Percentiles rank a stretch among this genome's conserved stretches.
These are phyloP conservation scores for Xylaria venustula DNA, from an alignment of 495 filamentous ascomycete species.

Conservation along the genomic window DNA sequence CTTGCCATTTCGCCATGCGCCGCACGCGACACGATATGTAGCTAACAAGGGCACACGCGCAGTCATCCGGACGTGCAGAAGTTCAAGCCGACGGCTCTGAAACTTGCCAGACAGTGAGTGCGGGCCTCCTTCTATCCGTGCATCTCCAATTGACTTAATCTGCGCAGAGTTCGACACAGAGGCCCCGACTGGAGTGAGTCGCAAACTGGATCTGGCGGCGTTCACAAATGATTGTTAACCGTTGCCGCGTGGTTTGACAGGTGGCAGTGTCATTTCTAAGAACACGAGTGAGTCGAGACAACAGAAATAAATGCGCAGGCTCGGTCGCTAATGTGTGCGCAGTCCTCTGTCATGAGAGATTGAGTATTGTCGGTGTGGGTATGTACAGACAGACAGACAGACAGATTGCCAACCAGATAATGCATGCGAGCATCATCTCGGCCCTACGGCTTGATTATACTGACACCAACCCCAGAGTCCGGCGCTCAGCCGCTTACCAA, in stretches of 20 bases:
- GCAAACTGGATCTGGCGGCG: not conserved
- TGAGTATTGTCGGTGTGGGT: conserved; percentile 98
- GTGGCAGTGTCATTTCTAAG: conserved; percentile 84
- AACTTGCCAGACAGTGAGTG: conserved; percentile 91
- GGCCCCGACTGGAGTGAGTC: conserved; percentile 98
- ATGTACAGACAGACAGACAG: conserved; percentile 40
- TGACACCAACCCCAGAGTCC: conserved; percentile 61
- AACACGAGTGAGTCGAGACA: conserved; percentile 69
- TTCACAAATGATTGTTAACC: not conserved
- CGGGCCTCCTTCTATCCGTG: conserved; percentile 13
- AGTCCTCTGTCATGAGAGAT: conserved; percentile 96
- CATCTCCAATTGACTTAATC: conserved; percentile 37
- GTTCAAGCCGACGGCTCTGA: conserved; percentile 95
- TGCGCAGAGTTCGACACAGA: conserved; percentile 80
- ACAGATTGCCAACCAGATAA: no score
- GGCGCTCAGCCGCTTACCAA: conserved; percentile 95
- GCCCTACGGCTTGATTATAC: not conserved
- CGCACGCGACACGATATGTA: conserved; percentile 13
- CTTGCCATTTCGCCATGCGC: conserved; percentile 9
- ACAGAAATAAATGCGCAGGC: not conserved
- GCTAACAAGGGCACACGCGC: conserved; percentile 27
- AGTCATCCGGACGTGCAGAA: conserved; percentile 94
- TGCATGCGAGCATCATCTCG: conserved; percentile 2
- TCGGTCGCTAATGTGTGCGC: conserved; percentile 31
- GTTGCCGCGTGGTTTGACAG: conserved; percentile 39